These are phyloP conservation scores for Debaryomyces udenii DNA, from an alignment of 1,139 yeast species.

Conservation along the genomic window DNA sequence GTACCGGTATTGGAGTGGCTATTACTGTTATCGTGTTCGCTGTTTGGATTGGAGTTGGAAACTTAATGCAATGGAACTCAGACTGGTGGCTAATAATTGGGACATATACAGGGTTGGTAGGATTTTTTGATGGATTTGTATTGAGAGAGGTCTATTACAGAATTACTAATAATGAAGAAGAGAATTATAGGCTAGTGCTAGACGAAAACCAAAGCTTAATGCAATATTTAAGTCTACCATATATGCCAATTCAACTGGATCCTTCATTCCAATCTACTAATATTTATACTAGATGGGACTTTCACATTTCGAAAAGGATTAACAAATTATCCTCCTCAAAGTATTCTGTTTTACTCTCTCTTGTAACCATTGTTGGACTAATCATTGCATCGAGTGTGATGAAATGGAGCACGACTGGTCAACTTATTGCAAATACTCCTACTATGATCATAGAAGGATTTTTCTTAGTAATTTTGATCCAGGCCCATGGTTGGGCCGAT, in stretches of 20 bases:
- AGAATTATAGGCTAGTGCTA: constrained; percentile 18
- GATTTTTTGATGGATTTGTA: constrained; percentile 41
- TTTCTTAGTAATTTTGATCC: constrained; percentile 33
- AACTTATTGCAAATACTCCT: constrained; percentile 37
- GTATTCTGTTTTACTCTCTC: constrained; percentile 28
- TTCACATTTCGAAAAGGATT: constrained; percentile 24
- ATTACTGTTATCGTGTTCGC: constrained; percentile 31
- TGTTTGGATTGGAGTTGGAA: constrained; percentile 38
- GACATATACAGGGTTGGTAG: constrained; percentile 42
- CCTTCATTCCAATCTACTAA: too few species aligned
- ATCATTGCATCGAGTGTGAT: constrained; percentile 28
- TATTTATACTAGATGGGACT: constrained; percentile 10
- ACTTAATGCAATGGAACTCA: constrained; percentile 30
- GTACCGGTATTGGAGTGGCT: constrained; percentile 39
- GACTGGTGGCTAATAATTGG: constrained; percentile 47
- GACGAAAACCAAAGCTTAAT: not conserved
- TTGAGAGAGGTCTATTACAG: constrained; percentile 37
- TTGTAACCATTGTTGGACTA: constrained; percentile 26
- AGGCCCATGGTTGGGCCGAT: constrained; percentile 28
- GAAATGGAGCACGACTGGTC: constrained; percentile 38
- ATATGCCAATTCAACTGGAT: not conserved
- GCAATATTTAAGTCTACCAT: constrained; percentile 1
- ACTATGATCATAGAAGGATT: constrained; percentile 43
- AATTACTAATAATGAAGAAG: constrained; percentile 27
- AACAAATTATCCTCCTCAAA: constrained; percentile 24